A percentile compares a stretch with the other conserved stretches of the same genome.
These are phyloP conservation scores for Vaccinium vitisidaea DNA, from an alignment of 148 eudicot species.

Conservation along the genomic window DNA sequence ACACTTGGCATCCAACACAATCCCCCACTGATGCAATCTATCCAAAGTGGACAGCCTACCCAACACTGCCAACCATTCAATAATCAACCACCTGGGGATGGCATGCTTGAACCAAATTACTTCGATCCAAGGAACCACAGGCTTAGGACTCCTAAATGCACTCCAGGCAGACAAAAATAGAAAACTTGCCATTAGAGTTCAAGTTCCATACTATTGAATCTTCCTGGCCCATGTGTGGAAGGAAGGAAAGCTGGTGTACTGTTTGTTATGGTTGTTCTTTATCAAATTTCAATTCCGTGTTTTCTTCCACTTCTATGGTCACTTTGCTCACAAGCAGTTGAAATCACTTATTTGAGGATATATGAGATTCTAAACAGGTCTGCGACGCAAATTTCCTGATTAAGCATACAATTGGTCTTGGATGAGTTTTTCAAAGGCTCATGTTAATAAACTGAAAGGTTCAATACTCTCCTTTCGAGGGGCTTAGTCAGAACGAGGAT, in stretches of 20 bases:
- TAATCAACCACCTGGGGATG: not conserved
- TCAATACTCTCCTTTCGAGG: not conserved
- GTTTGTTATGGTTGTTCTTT: not conserved
- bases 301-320: not conserved
- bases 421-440: not conserved
- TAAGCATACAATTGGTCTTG: not conserved
- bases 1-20: not conserved
- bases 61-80: not conserved
- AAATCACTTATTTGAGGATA: not conserved
- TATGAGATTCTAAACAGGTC: not conserved
- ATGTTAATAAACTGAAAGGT: not conserved
- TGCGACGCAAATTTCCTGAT: not conserved
- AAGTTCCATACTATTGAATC: not conserved
- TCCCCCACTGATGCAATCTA: not conserved
- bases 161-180: not conserved
- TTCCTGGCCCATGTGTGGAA: no score
- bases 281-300: not conserved
- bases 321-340: not conserved
- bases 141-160: not conserved
- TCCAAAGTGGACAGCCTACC: not conserved
- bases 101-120: not conserved
- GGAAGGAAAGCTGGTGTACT: no score
- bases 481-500: not conserved
- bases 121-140: not conserved
- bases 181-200: not conserved